Base-by-base conservation (phyloP, 495 filamentous ascomycete species). In the Astrocystis sublimbata region DNA sequence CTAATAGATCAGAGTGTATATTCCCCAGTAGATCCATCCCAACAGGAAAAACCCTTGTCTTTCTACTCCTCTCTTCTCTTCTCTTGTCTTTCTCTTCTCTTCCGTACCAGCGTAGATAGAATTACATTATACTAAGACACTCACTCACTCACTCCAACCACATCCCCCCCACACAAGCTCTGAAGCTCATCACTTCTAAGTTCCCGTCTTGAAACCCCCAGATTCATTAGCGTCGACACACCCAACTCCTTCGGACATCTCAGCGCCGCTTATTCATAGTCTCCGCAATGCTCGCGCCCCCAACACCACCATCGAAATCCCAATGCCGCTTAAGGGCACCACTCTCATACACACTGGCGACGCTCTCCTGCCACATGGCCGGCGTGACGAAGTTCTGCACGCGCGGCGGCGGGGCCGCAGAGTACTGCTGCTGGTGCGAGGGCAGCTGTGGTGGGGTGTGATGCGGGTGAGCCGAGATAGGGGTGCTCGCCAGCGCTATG, bases 281-380 rank as follows among this genome's bases (percentile, higher is more conserved):
- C 15, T 72, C 55, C 9, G 56, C 35, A 12, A 72, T 68, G 38
- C 68, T 68, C 31, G 60, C 41, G 30, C 59, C 65, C n/a, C n/a
- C n/a, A n/a, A n/a, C n/a, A 35, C 63, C 65, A 53, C 60, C 64
- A 54, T 81, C 79, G 55, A 79, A 82, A 65, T 88, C 86, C 90
- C 90, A 93, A 28, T 88, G 78, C 40, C 92, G 80, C 73, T 96
- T 96, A 31, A 91, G 70, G 4, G 88, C 87, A 55, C 87, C 87
- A 8, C 43, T 41, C 46, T 92, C 90, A 75, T 89, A 96, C 1
- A 93, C 91, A 68, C 86, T 92, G 13, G 96, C 93, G 65, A 98
- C 93, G 45, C 87, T 92, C 68, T 96, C 90, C 73, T 96, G 93
- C 94, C 94, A 98, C 85, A 97, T 96, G 62, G 89, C 88, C 10